phyloP scores from a whole-genome alignment of 257 asterid species.

The Solanum arcanum region DNA sequence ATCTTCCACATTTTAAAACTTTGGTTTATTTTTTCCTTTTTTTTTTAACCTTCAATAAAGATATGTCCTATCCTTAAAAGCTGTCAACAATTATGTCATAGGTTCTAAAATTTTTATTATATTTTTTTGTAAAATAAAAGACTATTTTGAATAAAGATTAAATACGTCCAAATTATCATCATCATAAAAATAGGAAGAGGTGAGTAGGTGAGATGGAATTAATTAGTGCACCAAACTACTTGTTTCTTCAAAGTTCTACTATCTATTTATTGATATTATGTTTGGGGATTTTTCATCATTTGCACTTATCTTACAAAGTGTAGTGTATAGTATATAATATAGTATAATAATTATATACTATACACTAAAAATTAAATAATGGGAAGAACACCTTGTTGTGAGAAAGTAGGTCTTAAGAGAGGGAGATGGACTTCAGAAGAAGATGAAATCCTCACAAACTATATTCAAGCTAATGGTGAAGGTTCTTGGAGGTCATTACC shows the following conservation, averaged over 20 bases:
- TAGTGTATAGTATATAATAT: not conserved
- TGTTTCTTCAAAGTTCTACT: not conserved
- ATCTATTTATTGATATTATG: not conserved
- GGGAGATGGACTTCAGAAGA: conserved; percentile 89
- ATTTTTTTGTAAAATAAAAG: not conserved
- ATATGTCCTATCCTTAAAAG: not conserved
- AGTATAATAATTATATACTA: not conserved
- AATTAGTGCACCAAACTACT: not conserved
- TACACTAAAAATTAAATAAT: conserved; percentile 1
- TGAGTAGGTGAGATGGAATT: not conserved
- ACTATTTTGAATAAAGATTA: not conserved
- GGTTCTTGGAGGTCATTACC: conserved; percentile 92
- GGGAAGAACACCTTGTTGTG: conserved; percentile 95
- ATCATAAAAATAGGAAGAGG: not conserved
- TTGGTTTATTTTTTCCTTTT: not conserved
- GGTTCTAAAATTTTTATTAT: not conserved
- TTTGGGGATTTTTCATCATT: no score
- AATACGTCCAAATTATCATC: not conserved
- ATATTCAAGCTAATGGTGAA: conserved; percentile 64
- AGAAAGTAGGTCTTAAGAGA: conserved; percentile 69
- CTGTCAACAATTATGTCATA: not conserved
- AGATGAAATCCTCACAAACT: conserved; percentile 53
- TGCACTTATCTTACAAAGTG: not conserved
- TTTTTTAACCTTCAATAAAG: not conserved
- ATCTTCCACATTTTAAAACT: not conserved